Evolutionary conservation across 805 yeast species (phyloP).

Genomic region (Pichia scutulata): DNA sequence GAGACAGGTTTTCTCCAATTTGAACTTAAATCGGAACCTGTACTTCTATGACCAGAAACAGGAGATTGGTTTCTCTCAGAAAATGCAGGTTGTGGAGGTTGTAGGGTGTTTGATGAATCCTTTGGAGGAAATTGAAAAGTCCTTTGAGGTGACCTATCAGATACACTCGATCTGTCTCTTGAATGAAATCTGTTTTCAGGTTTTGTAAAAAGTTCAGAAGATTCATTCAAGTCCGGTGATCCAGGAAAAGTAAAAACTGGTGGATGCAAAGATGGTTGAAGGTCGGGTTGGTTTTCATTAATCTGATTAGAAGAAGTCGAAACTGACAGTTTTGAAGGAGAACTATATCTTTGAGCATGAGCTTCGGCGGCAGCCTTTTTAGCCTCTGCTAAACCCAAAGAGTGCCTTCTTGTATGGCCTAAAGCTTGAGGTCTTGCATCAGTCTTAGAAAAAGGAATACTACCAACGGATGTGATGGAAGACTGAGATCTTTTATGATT

Average conservation of each 20-base stretch:
- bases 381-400: slow-evolving; percentile 86
- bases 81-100: slow-evolving; percentile 50
- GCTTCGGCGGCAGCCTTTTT: slow-evolving; percentile 94
- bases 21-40: slow-evolving; percentile 41
- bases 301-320: slow-evolving; percentile 4
- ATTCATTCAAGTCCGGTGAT: slow-evolving; percentile 12
- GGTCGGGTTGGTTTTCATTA: slow-evolving; percentile 2
- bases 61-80: slow-evolving; percentile 27
- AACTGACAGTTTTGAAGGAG: slow-evolving; percentile 26
- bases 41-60: slow-evolving; percentile 29
- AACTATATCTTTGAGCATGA: slow-evolving; percentile 54
- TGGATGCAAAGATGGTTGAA: slow-evolving; percentile 17
- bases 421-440: slow-evolving; percentile 28
- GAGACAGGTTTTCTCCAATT: slow-evolving; percentile 55
- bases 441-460: slow-evolving; percentile 15
- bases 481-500: slow-evolving; percentile 45
- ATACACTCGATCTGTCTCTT: slow-evolving; percentile 22
- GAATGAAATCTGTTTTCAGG: slow-evolving; percentile 12
- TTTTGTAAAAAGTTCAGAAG: slow-evolving; percentile 5
- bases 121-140: slow-evolving; percentile 62
- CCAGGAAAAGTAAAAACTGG: slow-evolving; percentile 54
- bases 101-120: slow-evolving; percentile 22
- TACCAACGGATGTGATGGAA: slow-evolving; percentile 20
- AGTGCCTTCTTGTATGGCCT: slow-evolving; percentile 89
- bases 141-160: slow-evolving; percentile 37